Evolutionary conservation across 306 rosid species (phyloP).

Genomic region (Cicer yamashitae): DNA sequence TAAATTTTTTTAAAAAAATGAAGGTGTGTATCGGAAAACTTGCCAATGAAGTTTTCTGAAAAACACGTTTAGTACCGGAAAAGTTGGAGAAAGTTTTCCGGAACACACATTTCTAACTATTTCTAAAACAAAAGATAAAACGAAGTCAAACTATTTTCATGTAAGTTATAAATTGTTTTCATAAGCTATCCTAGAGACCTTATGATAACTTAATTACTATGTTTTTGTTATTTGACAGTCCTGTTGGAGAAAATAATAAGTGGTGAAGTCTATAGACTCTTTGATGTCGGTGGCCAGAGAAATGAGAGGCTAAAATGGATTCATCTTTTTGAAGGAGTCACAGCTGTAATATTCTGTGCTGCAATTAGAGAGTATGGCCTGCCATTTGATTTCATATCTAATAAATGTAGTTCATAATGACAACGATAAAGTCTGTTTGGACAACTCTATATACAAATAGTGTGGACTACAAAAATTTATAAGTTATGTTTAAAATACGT

Average conservation of each 20-base stretch:
- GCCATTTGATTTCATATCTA: constrained; percentile 18
- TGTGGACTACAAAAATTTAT: not conserved
- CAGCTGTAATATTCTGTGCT: constrained; percentile 98
- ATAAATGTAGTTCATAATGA: constrained; percentile 28
- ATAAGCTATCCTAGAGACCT: no score
- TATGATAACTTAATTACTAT: constrained; percentile 13
- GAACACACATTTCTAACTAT: no score
- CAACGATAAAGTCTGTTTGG: constrained; percentile 23
- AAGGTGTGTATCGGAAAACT: no score
- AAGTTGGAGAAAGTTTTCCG: no score
- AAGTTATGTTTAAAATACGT: not conserved
- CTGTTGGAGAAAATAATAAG: constrained; percentile 98
- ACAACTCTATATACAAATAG: not conserved
- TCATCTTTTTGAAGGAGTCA: constrained; percentile 98
- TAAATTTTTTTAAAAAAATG: no score
- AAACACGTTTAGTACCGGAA: no score
- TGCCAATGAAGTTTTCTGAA: no score
- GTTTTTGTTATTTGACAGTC: constrained; percentile 63
- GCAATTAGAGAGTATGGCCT: constrained; percentile 93
- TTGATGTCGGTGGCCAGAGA: constrained; percentile 99
- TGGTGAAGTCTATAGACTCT: constrained; percentile 94
- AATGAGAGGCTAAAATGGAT: constrained; percentile 99
- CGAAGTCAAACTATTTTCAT: no score
- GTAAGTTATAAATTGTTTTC: no score
- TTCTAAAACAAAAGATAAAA: no score